Percentiles rank a stretch among this genome's conserved stretches.
Conservation (phyloP, 129 eudicot species). For the Pittosporum tobira region DNA sequence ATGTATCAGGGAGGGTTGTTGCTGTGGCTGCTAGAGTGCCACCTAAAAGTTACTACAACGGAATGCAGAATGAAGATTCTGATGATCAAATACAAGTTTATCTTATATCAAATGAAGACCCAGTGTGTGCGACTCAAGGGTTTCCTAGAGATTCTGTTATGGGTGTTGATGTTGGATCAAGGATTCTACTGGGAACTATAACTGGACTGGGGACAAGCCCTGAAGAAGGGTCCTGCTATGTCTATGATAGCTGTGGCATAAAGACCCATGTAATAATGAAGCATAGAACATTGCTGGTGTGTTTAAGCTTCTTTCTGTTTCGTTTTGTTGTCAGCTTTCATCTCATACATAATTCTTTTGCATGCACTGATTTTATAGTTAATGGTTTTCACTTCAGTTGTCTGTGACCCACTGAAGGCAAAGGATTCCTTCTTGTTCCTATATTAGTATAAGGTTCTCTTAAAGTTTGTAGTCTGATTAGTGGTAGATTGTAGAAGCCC, state of each 20-base stretch:
- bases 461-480: not conserved
- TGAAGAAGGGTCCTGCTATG: constrained; percentile 75
- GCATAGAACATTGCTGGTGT: constrained; percentile 80
- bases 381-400: not conserved
- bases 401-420: not conserved
- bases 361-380: not conserved
- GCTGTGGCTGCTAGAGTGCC: constrained; percentile 78
- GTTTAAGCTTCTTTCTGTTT: constrained; percentile 15
- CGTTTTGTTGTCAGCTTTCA: not conserved
- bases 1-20: constrained; percentile 66
- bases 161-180: constrained; percentile 29
- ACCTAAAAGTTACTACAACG: constrained; percentile 21
- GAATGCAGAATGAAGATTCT: constrained; percentile 28
- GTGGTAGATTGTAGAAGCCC: not conserved
- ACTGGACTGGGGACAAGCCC: constrained; percentile 67
- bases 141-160: constrained; percentile 13
- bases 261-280: constrained; percentile 76
- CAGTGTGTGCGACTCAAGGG: constrained; percentile 7
- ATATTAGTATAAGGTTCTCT: not conserved
- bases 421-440: not conserved
- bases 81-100: constrained; percentile 62
- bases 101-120: constrained; percentile 42
- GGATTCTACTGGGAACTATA: constrained; percentile 59
- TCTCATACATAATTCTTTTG: not conserved
- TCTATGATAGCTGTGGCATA: constrained; percentile 40